Percentiles rank a stretch among this genome's conserved stretches.
Evolutionary conservation across 495 filamentous ascomycete genomes (phyloP).

Genomic region (Hypoxylon intermedium): DNA sequence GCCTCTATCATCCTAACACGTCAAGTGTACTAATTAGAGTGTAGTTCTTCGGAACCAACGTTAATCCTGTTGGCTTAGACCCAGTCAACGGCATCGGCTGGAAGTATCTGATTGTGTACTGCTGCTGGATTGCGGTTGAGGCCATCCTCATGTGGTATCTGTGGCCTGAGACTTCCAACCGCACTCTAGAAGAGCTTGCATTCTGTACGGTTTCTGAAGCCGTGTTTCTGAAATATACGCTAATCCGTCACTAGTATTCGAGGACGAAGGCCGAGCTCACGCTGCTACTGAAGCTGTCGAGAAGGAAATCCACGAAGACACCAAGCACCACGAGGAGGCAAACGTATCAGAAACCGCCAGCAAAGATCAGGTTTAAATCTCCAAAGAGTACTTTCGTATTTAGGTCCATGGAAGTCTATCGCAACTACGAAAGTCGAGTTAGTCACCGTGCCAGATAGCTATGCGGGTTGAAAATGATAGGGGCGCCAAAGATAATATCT

Average conservation of each 20-base stretch:
- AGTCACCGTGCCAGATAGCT: too few species aligned
- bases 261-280: conserved; percentile 56
- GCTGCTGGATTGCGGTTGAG: conserved; percentile 63
- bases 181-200: conserved; percentile 67
- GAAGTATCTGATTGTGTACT: conserved; percentile 70
- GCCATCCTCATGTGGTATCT: conserved; percentile 62
- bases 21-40: conserved; percentile 2
- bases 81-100: conserved; percentile 57
- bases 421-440: too few species aligned
- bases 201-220: conserved; percentile 52
- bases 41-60: conserved; percentile 66
- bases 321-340: conserved; percentile 20
- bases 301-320: conserved; percentile 49
- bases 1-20: background rate
- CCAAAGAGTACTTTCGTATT: background rate
- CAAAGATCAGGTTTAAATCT: conserved; percentile 28
- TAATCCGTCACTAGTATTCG: conserved; percentile 57
- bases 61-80: conserved; percentile 68
- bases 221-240: background rate
- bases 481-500: too few species aligned
- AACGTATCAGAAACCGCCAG: conserved; percentile 27
- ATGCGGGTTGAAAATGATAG: too few species aligned
- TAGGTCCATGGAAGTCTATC: too few species aligned
- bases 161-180: conserved; percentile 65
- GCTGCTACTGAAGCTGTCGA: conserved; percentile 56